phyloP scores from a whole-genome alignment of 148 eudicot species.

The Rhododendron henanense region DNA sequence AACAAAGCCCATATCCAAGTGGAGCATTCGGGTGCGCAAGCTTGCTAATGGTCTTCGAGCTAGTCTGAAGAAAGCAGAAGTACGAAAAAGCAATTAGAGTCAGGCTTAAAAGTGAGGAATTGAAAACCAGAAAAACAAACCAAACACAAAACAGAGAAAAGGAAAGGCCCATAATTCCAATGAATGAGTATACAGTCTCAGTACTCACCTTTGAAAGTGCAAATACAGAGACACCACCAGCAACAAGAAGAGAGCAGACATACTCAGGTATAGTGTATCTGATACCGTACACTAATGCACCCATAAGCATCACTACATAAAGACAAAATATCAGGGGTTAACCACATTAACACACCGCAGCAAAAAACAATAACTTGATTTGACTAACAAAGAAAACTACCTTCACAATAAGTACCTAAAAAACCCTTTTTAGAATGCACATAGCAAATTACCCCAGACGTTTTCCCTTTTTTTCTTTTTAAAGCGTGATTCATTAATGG shows the following conservation, averaged over 20 bases:
- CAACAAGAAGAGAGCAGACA: constrained; percentile 79
- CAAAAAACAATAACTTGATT: background rate
- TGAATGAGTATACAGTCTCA: background rate
- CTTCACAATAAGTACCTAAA: background rate
- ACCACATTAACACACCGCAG: background rate
- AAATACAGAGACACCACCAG: constrained; percentile 86
- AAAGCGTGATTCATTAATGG: background rate
- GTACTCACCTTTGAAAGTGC: constrained; percentile 77
- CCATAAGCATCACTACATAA: constrained; percentile 88
- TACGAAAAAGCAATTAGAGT: background rate
- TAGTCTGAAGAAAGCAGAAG: constrained; percentile 48
- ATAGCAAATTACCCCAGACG: background rate
- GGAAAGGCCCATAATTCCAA: background rate
- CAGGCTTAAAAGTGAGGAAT: background rate
- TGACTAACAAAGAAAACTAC: background rate
- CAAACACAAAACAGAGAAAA: background rate
- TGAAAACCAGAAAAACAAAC: background rate
- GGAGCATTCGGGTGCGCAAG: constrained; percentile 94
- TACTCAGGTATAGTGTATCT: constrained; percentile 75
- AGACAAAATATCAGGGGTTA: background rate
- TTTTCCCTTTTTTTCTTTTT: background rate
- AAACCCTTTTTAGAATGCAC: background rate
- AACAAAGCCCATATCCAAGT: constrained; percentile 92
- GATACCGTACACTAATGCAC: constrained; percentile 68
- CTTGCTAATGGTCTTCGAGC: constrained; percentile 91